Conservation (phyloP, 2,329 filamentous ascomycete species). For the Claviceps sp. region DNA sequence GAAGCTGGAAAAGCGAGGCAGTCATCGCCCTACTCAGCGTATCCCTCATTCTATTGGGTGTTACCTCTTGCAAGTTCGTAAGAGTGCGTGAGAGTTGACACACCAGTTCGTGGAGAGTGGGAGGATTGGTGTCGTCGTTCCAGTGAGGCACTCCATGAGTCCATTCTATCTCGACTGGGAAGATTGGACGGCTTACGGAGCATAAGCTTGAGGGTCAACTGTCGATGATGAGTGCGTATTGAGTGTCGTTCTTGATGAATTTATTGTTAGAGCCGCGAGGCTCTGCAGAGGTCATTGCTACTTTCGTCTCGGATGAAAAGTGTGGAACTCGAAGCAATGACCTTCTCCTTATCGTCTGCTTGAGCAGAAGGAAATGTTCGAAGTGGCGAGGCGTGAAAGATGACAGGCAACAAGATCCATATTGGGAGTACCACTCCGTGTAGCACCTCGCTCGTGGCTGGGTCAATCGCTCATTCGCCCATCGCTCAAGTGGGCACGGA, state of each 20-base stretch:
- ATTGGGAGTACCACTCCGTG: no score
- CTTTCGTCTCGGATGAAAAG: no score
- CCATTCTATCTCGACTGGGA: neutral
- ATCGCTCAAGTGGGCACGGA: no score
- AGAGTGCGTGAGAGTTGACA: neutral
- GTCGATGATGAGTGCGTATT: no score
- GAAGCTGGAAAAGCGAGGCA: neutral
- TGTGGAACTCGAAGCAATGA: no score
- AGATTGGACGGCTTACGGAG: neutral
- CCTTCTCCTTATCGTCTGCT: no score
- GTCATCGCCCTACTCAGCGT: neutral
- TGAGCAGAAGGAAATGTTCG: no score
- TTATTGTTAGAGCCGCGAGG: no score
- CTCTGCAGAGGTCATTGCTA: no score
- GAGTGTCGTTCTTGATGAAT: no score
- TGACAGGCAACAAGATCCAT: neutral
- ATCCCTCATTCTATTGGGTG: neutral
- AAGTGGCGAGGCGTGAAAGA: neutral
- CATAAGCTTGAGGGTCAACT: no score
- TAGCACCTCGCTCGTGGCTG: neutral
- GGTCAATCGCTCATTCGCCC: neutral
- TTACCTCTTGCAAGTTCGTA: neutral
- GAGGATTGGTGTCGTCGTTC: neutral
- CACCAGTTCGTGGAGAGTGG: neutral
- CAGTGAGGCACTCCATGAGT: neutral